These are phyloP conservation scores for Moesziomyces antarcticus DNA, from an alignment of 1,284 basidiomycete species.

Conservation along the genomic window DNA sequence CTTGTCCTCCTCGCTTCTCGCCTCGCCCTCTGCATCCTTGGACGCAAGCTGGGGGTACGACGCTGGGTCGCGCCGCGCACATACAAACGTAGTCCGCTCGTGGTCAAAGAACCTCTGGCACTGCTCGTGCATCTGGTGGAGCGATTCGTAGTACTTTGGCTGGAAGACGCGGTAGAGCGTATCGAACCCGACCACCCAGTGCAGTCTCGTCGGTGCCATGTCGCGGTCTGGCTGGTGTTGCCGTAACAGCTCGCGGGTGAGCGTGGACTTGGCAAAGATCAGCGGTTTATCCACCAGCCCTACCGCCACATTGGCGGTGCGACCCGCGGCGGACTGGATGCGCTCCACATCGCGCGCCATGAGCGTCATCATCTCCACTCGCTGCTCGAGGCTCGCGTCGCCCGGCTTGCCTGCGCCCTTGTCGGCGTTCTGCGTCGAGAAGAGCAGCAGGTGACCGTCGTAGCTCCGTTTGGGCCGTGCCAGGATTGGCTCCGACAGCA, in stretches of 20 bases:
- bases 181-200: conserved; percentile 85
- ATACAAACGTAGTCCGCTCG: conserved; percentile 75
- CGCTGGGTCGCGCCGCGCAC: conserved; percentile 44
- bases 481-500: conserved; percentile 70
- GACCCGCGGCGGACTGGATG: conserved; percentile 14
- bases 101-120: conserved; percentile 74
- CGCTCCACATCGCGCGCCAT: conserved; percentile 59
- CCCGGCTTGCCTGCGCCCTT: conserved; percentile 76
- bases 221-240: neutral
- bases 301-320: conserved; percentile 75
- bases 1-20: conserved; percentile 29
- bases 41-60: conserved; percentile 27
- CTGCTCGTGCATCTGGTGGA: conserved; percentile 72
- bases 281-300: conserved; percentile 87
- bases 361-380: conserved; percentile 67
- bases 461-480: conserved; percentile 68
- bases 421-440: conserved; percentile 89
- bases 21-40: conserved; percentile 3
- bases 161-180: conserved; percentile 87
- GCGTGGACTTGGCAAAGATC: conserved; percentile 82
- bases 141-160: conserved; percentile 77
- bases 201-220: conserved; percentile 66
- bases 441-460: conserved; percentile 82
- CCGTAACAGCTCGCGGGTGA: conserved; percentile 72
- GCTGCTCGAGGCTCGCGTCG: conserved; percentile 71